Evolutionary conservation across 805 yeast genomes (phyloP).

Genomic region (Candida quercuum): DNA sequence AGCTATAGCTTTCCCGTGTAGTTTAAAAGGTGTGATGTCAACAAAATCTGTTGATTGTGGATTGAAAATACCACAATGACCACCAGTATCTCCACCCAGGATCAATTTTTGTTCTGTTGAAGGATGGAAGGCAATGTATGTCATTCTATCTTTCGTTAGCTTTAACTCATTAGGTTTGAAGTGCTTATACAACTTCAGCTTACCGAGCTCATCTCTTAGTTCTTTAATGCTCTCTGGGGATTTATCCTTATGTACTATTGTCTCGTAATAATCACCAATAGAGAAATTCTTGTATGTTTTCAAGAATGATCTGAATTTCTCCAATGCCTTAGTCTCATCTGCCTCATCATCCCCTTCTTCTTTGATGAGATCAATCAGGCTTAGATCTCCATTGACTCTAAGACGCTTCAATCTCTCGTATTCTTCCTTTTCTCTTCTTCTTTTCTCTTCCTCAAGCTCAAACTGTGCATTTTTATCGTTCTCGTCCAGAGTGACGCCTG

Average conservation of each 20-base stretch:
- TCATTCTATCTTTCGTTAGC: conserved; percentile 63
- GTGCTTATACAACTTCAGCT: conserved; percentile 44
- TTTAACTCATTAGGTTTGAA: conserved; percentile 69
- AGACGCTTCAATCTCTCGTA: conserved; percentile 47
- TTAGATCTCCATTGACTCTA: conserved; percentile 62
- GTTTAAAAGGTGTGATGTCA: conserved; percentile 57
- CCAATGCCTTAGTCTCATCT: conserved; percentile 27
- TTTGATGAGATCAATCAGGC: conserved; percentile 51
- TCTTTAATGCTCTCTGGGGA: conserved; percentile 36
- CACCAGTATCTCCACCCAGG: conserved; percentile 86
- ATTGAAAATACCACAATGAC: conserved; percentile 86
- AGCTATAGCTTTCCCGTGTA: conserved; percentile 74
- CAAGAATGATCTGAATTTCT: conserved; percentile 25
- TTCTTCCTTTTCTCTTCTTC: conserved; percentile 33
- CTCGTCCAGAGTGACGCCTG: conserved; percentile 62
- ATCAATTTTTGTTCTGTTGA: conserved; percentile 53
- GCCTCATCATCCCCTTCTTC: conserved; percentile 34
- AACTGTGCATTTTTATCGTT: conserved; percentile 26
- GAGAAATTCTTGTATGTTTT: conserved; percentile 35
- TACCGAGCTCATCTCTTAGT: conserved; percentile 49
- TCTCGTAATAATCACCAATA: conserved; percentile 66
- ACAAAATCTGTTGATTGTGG: conserved; percentile 40
- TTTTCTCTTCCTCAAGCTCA: conserved; percentile 20
- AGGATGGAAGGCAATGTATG: conserved; percentile 76
- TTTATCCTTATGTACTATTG: conserved; percentile 34